Conservation (phyloP, 352 stramenopile species). For the Phytophthora palmivora region DNA sequence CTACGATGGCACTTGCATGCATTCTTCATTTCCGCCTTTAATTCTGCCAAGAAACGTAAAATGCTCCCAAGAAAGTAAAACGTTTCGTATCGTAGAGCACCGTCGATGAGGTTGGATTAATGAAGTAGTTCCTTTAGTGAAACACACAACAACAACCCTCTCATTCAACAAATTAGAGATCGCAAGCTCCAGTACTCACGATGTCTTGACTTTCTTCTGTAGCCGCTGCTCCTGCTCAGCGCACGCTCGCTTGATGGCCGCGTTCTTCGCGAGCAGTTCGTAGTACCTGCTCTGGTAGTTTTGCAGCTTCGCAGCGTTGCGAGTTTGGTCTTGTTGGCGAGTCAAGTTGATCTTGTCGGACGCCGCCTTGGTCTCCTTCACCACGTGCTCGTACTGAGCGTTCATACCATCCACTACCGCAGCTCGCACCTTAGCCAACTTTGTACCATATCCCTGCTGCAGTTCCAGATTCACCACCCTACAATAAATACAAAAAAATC, state of each 20-base stretch:
- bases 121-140: conserved; percentile 17
- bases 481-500: neutral
- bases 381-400: conserved; percentile 52
- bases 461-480: conserved; percentile 82
- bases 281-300: conserved; percentile 63
- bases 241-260: conserved; percentile 55
- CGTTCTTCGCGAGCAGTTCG: conserved; percentile 74
- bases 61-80: conserved; percentile 10
- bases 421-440: conserved; percentile 67
- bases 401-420: conserved; percentile 74
- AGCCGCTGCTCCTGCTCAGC: conserved; percentile 24
- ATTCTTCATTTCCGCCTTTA: conserved; percentile 30
- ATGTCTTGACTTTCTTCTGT: conserved; percentile 53
- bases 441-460: conserved; percentile 74
- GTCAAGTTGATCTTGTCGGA: conserved; percentile 66
- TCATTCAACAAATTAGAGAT: neutral
- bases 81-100: no score
- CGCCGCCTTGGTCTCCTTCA: conserved; percentile 45
- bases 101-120: neutral
- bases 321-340: conserved; percentile 73
- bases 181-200: conserved; percentile 10
- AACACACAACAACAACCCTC: neutral
- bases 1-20: conserved; percentile 19
- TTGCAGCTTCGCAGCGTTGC: conserved; percentile 69
- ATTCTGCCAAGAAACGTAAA: conserved; percentile 39